Base-by-base conservation (phyloP, 73 alveolate species). In the Paramecium sexaurelia region DNA sequence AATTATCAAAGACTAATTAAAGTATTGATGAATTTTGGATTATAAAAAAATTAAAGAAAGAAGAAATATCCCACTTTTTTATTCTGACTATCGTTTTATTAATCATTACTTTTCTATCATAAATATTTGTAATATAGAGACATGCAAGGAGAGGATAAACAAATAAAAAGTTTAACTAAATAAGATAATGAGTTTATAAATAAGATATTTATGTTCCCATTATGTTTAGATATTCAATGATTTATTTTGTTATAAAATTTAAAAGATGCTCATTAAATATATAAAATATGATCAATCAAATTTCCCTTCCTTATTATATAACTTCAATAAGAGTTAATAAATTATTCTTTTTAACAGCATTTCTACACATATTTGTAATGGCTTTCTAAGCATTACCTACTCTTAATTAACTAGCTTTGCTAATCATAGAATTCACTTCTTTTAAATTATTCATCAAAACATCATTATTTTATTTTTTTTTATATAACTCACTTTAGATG, bases 331-430 rank as follows among this genome's bases (percentile, higher is more conserved):
- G 29, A 0, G 67, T 56, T 20, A 69, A 41, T 32, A 88, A 43
- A 43, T 88, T 82, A 26, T 88, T 88, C 69, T 88, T 88, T 41
- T 88, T 88, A 9, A 88, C 61, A 41, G 94, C 94, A 22, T 75
- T 68, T 43, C 94, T 88, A 88, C 94, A 88, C 39, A 88, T 55
- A 41, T 55, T 69, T 2, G 91, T 88, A 6, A 88, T 61, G 35
- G 55, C 24, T 6, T 39, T 20, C 43, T 88, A 69, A 27, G 75
- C 47, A 55, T 88, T 26, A 1, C 94, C 94, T 17, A 88, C 68
- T 88, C 94, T 67, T 13, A 88, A 61, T 68, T 88, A 36, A 41
- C 88, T 56, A 10, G 91, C 94, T 13, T 88, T 88, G 27, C 83
- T 88, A 1, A 88, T 88, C 94, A 88, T 88, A 3, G 84, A 19